Percentiles rank a stretch among this genome's conserved stretches.
Evolutionary conservation across 1,139 yeast species (phyloP).

Genomic region (Taphrina pruni): DNA sequence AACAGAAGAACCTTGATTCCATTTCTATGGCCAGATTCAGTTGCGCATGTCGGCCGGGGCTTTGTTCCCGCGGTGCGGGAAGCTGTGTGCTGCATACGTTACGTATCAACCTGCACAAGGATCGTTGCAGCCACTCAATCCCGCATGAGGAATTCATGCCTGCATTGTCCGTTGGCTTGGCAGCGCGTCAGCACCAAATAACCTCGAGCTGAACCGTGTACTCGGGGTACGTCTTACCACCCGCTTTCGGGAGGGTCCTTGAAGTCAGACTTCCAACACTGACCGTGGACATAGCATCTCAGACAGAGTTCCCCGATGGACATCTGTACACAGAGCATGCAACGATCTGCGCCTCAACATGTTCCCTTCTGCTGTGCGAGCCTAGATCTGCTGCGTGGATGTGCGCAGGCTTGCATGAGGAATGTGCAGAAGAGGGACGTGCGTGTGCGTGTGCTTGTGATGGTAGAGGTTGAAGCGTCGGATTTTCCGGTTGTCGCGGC

Average conservation of each 20-base stretch:
- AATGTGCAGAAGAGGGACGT: slow-evolving; percentile 3
- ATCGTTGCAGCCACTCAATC: slow-evolving; percentile 4
- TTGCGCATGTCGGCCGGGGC: neutral
- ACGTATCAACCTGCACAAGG: neutral
- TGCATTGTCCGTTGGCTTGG: neutral
- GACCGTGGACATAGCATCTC: neutral
- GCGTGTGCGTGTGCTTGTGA: too few species aligned
- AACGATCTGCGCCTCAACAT: neutral
- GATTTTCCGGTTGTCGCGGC: too few species aligned
- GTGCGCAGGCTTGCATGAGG: slow-evolving; percentile 4
- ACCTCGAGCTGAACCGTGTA: neutral
- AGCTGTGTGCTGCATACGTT: neutral
- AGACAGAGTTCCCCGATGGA: neutral
- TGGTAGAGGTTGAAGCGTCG: too few species aligned
- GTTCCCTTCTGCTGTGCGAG: slow-evolving; percentile 79
- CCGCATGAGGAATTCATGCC: slow-evolving; percentile 3
- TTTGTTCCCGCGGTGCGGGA: neutral
- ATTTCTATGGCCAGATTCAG: neutral
- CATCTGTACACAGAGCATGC: too few species aligned
- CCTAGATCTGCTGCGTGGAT: slow-evolving; percentile 76
- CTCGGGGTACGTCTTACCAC: neutral
- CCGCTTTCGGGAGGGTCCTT: neutral
- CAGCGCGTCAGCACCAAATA: neutral
- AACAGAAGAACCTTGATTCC: slow-evolving; percentile 8
- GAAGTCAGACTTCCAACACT: neutral